phyloP scores from a whole-genome alignment of 257 asterid species.

The Lithospermum erythrorhizon region DNA sequence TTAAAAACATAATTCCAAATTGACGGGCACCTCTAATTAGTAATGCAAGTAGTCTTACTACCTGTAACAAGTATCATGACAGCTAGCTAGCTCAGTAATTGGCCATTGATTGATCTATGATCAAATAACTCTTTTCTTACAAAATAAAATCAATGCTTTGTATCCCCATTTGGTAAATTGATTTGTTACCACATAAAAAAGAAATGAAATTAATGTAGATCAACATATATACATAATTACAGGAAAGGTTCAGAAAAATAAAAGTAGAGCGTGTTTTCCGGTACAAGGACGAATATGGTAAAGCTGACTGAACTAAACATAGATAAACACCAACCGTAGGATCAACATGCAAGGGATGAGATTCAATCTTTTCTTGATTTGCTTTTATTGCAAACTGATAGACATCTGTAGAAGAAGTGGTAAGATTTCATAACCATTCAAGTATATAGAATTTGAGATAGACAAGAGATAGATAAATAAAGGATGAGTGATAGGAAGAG shows the following conservation, averaged over 20 bases:
- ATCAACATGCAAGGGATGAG: conserved; percentile 39
- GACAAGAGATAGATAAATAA: conserved; percentile 17
- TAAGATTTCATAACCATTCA: conserved; percentile 22
- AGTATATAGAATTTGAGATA: conserved; percentile 8
- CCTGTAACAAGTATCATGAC: not conserved
- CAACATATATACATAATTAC: conserved; percentile 11
- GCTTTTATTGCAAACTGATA: conserved; percentile 38
- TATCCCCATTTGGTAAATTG: conserved; percentile 50
- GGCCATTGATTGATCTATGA: conserved; percentile 31
- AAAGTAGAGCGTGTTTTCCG: conserved; percentile 65
- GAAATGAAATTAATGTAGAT: conserved; percentile 10
- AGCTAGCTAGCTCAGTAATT: conserved; percentile 18
- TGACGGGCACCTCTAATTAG: too few relatives aligned
- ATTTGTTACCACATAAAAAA: conserved; percentile 16
- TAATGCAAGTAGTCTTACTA: not conserved
- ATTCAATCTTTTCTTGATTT: conserved; percentile 16
- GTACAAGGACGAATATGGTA: conserved; percentile 59
- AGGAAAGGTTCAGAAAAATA: conserved; percentile 13
- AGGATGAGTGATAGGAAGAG: conserved; percentile 17
- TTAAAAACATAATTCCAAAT: too few relatives aligned
- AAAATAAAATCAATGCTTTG: conserved; percentile 6
- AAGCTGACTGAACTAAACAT: conserved; percentile 48
- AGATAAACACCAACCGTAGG: conserved; percentile 1
- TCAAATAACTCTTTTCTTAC: conserved; percentile 1
- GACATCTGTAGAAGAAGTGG: conserved; percentile 47